Evolutionary conservation across 2,329 filamentous ascomycete genomes (phyloP).

Genomic region (Ceratocystis albifundus): DNA sequence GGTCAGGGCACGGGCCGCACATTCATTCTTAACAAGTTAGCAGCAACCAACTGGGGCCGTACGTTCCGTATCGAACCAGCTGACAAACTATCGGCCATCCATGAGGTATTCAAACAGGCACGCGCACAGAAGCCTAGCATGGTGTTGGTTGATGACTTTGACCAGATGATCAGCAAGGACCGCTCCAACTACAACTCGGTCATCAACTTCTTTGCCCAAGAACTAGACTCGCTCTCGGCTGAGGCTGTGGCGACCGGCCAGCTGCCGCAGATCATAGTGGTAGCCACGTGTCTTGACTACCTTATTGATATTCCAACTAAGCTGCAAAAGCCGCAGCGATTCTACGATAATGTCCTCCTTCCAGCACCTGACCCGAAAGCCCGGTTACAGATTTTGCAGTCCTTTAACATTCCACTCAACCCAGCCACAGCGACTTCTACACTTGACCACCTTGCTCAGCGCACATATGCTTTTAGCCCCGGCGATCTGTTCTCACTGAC

Average conservation of each 20-base stretch:
- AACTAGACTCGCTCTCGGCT: slow-evolving; percentile 44
- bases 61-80: slow-evolving; percentile 50
- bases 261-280: slow-evolving; percentile 53
- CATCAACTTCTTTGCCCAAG: slow-evolving; percentile 41
- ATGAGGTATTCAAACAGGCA: slow-evolving; percentile 59
- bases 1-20: slow-evolving; percentile 78
- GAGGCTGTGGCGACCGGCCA: slow-evolving; percentile 31
- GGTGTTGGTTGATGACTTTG: slow-evolving; percentile 67
- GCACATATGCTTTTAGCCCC: slow-evolving; percentile 79
- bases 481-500: slow-evolving; percentile 61
- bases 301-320: slow-evolving; percentile 58
- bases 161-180: slow-evolving; percentile 54
- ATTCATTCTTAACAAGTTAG: slow-evolving; percentile 56
- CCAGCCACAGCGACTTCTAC: slow-evolving; percentile 40
- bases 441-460: slow-evolving; percentile 52
- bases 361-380: slow-evolving; percentile 62
- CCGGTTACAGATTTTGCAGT: slow-evolving; percentile 61
- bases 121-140: slow-evolving; percentile 59
- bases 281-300: slow-evolving; percentile 62
- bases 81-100: slow-evolving; percentile 48
- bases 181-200: slow-evolving; percentile 40
- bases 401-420: slow-evolving; percentile 40
- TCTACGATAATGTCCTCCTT: slow-evolving; percentile 58
- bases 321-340: slow-evolving; percentile 53
- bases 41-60: slow-evolving; percentile 56